A percentile compares a stretch with the other conserved stretches of the same genome.
phyloP scores from a whole-genome alignment of 2,329 filamentous ascomycete genomes.

The Bipolaris victoriae region DNA sequence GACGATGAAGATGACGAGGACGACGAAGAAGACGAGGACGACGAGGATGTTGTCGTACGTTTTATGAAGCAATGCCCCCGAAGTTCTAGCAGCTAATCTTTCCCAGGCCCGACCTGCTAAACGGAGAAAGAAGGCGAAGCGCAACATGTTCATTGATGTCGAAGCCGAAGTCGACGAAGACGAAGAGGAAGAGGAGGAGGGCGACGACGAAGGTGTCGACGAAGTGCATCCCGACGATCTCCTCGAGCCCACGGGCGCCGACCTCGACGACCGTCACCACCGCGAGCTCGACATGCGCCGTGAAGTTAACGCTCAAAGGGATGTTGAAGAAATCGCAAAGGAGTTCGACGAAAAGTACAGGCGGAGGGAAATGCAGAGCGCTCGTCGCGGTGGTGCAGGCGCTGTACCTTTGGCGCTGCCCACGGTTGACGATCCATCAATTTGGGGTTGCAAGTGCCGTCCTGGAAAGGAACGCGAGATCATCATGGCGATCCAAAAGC shows the following conservation, averaged over 20 bases:
- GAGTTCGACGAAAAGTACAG: slow-evolving; percentile 84
- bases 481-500: slow-evolving; percentile 84
- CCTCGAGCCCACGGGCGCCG: slow-evolving; percentile 74
- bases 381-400: slow-evolving; percentile 39
- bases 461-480: slow-evolving; percentile 95
- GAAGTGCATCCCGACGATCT: slow-evolving; percentile 91
- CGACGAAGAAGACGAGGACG: slow-evolving; percentile 68
- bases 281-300: slow-evolving; percentile 91
- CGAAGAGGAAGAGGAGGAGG: slow-evolving; percentile 79
- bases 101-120: slow-evolving; percentile 75
- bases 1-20: slow-evolving; percentile 63
- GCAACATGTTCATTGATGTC: slow-evolving; percentile 92
- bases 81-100: slow-evolving; percentile 24
- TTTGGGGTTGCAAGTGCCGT: slow-evolving; percentile 92
- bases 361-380: slow-evolving; percentile 59
- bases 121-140: slow-evolving; percentile 72
- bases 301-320: slow-evolving; percentile 84
- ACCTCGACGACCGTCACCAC: slow-evolving; percentile 90
- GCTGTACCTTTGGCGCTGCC: slow-evolving; percentile 72
- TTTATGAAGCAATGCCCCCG: slow-evolving; percentile 3
- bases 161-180: slow-evolving; percentile 97
- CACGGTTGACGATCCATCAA: slow-evolving; percentile 92
- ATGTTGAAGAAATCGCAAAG: slow-evolving; percentile 91
- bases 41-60: slow-evolving; percentile 50
- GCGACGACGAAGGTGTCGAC: slow-evolving; percentile 83